Evolutionary conservation across 2,329 filamentous ascomycete genomes (phyloP).

Genomic region (Geosmithia morbida): DNA sequence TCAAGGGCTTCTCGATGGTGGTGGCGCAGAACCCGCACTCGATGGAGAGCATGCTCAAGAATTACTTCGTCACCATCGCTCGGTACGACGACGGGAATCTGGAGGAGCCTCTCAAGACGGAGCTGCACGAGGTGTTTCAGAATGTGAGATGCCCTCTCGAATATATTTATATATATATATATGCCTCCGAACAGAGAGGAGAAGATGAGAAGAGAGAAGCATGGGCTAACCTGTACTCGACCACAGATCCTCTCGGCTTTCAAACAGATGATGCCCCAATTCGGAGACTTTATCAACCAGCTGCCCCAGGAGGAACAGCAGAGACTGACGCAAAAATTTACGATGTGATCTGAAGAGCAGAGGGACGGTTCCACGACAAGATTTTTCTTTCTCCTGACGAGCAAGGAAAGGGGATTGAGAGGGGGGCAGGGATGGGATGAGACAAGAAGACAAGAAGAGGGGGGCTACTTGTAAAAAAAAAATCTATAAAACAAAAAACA

Average conservation of each 20-base stretch:
- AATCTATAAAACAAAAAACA: not conserved
- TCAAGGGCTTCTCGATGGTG: slow-evolving; percentile 77
- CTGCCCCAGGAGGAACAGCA: slow-evolving; percentile 34
- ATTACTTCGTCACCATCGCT: slow-evolving; percentile 77
- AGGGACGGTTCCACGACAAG: no score
- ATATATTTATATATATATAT: no score
- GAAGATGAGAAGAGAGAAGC: no score
- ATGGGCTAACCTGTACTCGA: slow-evolving; percentile 2
- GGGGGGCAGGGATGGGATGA: no score
- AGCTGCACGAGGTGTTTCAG: slow-evolving; percentile 59
- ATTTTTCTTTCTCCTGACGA: no score
- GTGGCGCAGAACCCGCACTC: slow-evolving; percentile 79
- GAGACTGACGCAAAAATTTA: slow-evolving; percentile 32
- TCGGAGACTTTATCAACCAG: slow-evolving; percentile 37
- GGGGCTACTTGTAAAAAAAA: no score
- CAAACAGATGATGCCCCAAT: slow-evolving; percentile 44
- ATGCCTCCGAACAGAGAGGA: no score
- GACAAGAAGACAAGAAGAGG: no score
- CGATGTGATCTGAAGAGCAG: slow-evolving; percentile 18
- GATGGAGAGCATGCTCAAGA: slow-evolving; percentile 72
- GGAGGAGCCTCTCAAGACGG: slow-evolving; percentile 45
- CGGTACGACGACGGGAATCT: slow-evolving; percentile 53
- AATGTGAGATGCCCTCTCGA: slow-evolving; percentile 41
- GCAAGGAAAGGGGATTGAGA: no score
- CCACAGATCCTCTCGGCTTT: slow-evolving; percentile 37